Evolutionary conservation across 192 early-diverging fungal genomes (phyloP), one percentile per base, ranked within the genome.

Genomic region (Phlyctochytrium planicorne): DNA sequence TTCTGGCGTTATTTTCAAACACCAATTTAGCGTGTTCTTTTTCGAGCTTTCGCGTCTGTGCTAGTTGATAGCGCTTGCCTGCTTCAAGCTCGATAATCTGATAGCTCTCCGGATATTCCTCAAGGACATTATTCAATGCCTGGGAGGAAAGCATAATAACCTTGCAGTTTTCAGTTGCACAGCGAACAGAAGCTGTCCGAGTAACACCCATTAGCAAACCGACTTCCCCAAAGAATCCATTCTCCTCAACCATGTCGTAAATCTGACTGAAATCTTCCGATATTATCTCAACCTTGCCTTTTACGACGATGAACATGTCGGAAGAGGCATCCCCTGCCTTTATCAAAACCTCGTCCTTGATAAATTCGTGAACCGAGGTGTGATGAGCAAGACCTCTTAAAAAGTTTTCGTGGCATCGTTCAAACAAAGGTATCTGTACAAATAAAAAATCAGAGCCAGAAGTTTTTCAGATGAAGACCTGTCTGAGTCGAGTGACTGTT

Each of bases 191-290:
- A 20, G 82, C 82, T 1, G 82, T 84, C 20, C 82, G 63, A 32
- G 73, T 33, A 32, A 80, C 74, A 14, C 72, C 72, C 14, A 72
- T 63, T 16, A 85, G 53, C 14, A 85, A 33, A 0, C 83, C 83
- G 25, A 85, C 70, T 79, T 85, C 84, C 23, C 84, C 84, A 71
- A 85, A 85, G 59, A 84, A 85, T 10, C 71, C 83, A 23, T 84
- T 84, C 29, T 69, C 69, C 36, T 69, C 29, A 12, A 85, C 71
- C 16, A 35, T 29, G 52, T 85, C 84, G 68, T 82, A 83, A n/a
- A 83, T 73, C 27, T 62, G 63, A 10, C 12, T 27, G 1, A 73
- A 71, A 59, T 86, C 77, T 0, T 86, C 84, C 14, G 81, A 74
- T 3, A 86, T 72, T 6, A 85, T 78, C 65, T 86, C 75, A 23